Base-by-base conservation (phyloP, 2,329 filamentous ascomycete species). In the Dactylellina leptospora region DNA sequence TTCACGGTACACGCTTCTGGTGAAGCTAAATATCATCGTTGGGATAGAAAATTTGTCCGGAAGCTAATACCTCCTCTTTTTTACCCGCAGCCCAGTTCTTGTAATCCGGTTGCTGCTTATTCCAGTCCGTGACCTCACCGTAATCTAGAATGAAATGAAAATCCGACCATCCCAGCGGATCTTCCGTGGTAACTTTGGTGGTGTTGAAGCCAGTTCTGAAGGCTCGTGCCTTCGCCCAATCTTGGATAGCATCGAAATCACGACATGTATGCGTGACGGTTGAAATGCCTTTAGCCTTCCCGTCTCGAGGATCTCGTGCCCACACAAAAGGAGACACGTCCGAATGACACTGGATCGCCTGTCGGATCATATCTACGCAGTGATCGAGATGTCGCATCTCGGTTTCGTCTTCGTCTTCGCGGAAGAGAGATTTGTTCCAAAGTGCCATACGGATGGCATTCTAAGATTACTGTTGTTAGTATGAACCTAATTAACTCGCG, bases 401-500 rank as follows among this genome's bases (percentile, higher is more conserved):
- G 22, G 53, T 56, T 56, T 56, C 53, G 38, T 56, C 53, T 18
- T 56, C 53, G 22, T 56, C 53, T 9, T 18, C 53, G 22, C 53
- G 53, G 20, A 56, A 27, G 33, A 56, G 53, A 28, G 53, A 44
- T 3, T 33, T 44, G 45, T 56, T 56, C 53, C 53, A 56, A 22
- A 56, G 53, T 8, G 53, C 53, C 53, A 56, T 56, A 23, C 53
- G 53, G 36, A 56, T 56, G 6, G 53, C 53, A 44, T 56, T 56
- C 53, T 56, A 56, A 28, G 28, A 18, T 45, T 3, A 1, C 4
- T 16, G 13, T 56, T 30, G 22, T 56, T 44, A 56, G 23, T 45
- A 56, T 27, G 22, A 42, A 18, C 18, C n/a, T n/a, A n/a, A n/a
- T n/a, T n/a, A n/a, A n/a, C n/a, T n/a, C n/a, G n/a, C n/a, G n/a